Conservation (phyloP, 2,329 filamentous ascomycete species). For the Cytospora piceae region DNA sequence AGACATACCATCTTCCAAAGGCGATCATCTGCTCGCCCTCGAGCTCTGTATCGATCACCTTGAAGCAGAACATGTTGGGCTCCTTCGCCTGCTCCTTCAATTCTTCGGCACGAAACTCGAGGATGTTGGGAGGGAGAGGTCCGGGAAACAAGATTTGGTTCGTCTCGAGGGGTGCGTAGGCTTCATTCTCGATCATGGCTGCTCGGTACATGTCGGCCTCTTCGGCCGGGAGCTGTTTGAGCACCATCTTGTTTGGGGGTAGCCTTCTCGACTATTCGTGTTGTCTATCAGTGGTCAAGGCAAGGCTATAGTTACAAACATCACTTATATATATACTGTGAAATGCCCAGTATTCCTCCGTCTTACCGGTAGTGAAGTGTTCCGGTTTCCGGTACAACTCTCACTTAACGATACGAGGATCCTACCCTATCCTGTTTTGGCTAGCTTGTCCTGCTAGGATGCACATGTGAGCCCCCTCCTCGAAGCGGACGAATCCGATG, state of each 20-base stretch:
- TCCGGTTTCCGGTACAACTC: not conserved
- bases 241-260: slow-evolving; percentile 40
- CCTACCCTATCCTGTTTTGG: not conserved
- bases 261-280: not conserved
- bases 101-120: slow-evolving; percentile 25
- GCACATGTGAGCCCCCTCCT: not conserved
- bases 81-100: slow-evolving; percentile 32
- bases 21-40: slow-evolving; percentile 38
- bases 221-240: slow-evolving; percentile 42
- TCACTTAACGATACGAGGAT: not conserved
- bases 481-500: not conserved
- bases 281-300: not conserved
- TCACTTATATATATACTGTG: not conserved
- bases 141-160: slow-evolving; percentile 39
- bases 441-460: not conserved
- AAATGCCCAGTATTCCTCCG: not conserved
- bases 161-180: slow-evolving; percentile 42
- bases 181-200: slow-evolving; percentile 43
- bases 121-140: slow-evolving; percentile 22
- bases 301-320: not conserved
- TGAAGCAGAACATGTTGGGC: slow-evolving; percentile 36
- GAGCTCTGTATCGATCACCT: slow-evolving; percentile 41
- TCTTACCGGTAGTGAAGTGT: not conserved
- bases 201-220: slow-evolving; percentile 43
- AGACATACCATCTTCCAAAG: slow-evolving; percentile 40